Evolutionary conservation across 2,329 filamentous ascomycete species (phyloP).

Genomic region (Juglanconis oblonga): DNA sequence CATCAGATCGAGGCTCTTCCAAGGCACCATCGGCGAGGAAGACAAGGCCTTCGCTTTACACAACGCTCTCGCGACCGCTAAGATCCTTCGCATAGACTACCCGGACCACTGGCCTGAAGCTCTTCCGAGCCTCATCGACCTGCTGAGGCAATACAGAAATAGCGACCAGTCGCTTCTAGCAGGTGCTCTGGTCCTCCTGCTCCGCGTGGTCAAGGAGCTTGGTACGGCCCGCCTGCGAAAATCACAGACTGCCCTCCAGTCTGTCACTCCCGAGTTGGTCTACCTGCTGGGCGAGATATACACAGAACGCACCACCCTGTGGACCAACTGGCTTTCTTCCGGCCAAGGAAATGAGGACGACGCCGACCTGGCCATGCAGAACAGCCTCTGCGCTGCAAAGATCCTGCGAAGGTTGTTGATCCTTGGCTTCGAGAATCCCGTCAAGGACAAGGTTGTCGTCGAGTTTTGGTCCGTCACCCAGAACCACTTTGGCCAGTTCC

Average conservation of each 20-base stretch:
- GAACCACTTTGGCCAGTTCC: slow-evolving; percentile 73
- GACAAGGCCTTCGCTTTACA: slow-evolving; percentile 76
- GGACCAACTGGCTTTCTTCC: slow-evolving; percentile 60
- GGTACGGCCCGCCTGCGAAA: slow-evolving; percentile 73
- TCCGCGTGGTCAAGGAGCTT: slow-evolving; percentile 89
- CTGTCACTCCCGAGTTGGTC: slow-evolving; percentile 79
- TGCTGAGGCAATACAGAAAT: slow-evolving; percentile 58
- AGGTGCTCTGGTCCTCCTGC: slow-evolving; percentile 70
- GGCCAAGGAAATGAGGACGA: slow-evolving; percentile 57
- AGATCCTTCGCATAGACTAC: slow-evolving; percentile 86
- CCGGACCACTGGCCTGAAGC: slow-evolving; percentile 77
- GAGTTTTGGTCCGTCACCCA: slow-evolving; percentile 80
- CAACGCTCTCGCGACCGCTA: slow-evolving; percentile 83
- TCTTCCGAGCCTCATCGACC: slow-evolving; percentile 56
- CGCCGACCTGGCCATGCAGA: slow-evolving; percentile 64
- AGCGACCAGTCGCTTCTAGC: slow-evolving; percentile 65
- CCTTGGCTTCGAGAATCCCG: slow-evolving; percentile 79
- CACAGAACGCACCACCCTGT: slow-evolving; percentile 65
- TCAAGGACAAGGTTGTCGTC: slow-evolving; percentile 71
- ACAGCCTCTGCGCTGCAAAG: slow-evolving; percentile 77
- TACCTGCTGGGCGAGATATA: slow-evolving; percentile 78
- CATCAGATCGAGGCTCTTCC: slow-evolving; percentile 73
- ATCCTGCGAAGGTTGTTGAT: slow-evolving; percentile 76
- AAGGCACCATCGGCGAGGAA: slow-evolving; percentile 74
- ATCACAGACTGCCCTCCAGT: slow-evolving; percentile 73